phyloP scores from a whole-genome alignment of 2,329 filamentous ascomycete species.

The Alternaria consortialis region DNA sequence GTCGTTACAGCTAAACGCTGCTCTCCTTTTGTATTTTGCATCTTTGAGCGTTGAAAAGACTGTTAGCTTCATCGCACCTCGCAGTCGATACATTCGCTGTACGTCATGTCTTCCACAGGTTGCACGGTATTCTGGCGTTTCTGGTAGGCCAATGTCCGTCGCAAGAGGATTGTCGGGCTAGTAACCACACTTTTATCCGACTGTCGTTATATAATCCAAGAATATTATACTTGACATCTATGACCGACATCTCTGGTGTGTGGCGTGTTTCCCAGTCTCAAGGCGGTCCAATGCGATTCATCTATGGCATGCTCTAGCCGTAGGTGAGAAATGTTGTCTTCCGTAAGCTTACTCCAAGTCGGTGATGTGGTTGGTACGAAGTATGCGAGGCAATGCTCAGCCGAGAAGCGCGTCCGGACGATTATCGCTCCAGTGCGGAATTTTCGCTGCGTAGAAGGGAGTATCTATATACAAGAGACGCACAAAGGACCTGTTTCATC shows the following conservation, averaged over 20 bases:
- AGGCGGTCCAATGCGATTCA: background rate
- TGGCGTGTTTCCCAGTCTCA: background rate
- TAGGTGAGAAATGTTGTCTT: background rate
- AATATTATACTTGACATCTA: background rate
- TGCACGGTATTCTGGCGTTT: constrained; percentile 3
- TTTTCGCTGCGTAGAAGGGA: background rate
- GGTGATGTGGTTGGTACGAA: background rate
- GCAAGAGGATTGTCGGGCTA: background rate
- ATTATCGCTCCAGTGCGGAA: background rate
- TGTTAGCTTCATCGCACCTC: constrained; percentile 32
- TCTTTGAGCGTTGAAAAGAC: constrained; percentile 16
- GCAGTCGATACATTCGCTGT: constrained; percentile 28
- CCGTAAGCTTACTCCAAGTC: background rate
- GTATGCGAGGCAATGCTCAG: background rate
- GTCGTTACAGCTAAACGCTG: constrained; percentile 23
- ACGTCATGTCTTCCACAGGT: constrained; percentile 26
- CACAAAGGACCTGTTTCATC: constrained; percentile 1
- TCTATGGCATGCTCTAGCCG: background rate
- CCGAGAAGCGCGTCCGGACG: background rate
- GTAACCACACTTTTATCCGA: background rate
- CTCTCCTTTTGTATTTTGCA: constrained; percentile 23
- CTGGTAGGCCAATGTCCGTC: constrained; percentile 1
- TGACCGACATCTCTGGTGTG: background rate
- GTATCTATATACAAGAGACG: background rate
- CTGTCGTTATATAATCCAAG: background rate